Evolutionary conservation across 257 asterid genomes (phyloP).

Genomic region (Penstemon newberryi): DNA sequence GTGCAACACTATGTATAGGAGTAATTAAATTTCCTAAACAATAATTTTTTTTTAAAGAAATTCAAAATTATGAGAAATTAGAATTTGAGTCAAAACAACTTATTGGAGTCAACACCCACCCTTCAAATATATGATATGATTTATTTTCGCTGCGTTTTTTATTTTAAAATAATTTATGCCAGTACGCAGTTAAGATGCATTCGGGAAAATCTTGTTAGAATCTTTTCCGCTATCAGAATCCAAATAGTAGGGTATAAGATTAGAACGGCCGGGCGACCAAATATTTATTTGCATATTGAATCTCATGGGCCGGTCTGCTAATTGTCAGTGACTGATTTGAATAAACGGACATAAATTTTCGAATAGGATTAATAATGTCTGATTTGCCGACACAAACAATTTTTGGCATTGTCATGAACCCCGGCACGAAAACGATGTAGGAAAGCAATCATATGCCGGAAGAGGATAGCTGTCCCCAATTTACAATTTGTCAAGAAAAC

Average conservation of each 20-base stretch:
- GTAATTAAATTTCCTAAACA: too few relatives aligned
- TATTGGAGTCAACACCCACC: too few relatives aligned
- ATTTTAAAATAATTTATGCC: not conserved
- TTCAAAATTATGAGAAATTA: too few relatives aligned
- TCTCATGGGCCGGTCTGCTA: conserved; percentile 16
- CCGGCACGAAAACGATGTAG: conserved; percentile 1
- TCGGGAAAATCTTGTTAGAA: not conserved
- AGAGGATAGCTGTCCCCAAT: not conserved
- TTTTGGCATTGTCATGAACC: not conserved
- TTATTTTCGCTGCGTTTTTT: too few relatives aligned
- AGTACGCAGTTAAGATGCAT: not conserved
- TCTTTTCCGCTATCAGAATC: conserved; percentile 3
- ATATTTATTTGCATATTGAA: not conserved
- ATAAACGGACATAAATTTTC: conserved; percentile 25
- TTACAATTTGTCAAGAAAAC: conserved; percentile 18
- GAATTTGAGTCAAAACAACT: too few relatives aligned
- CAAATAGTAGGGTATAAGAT: not conserved
- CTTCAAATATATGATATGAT: too few relatives aligned
- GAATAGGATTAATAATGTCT: conserved; percentile 21
- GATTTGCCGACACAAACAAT: conserved; percentile 23
- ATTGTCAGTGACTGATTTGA: conserved; percentile 22
- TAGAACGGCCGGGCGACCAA: not conserved
- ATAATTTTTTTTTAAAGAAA: too few relatives aligned
- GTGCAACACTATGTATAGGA: too few relatives aligned
- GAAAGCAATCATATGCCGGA: conserved; percentile 5